Conservation (phyloP, 352 stramenopile species). For the Globisporangium rhizosaccharum region DNA sequence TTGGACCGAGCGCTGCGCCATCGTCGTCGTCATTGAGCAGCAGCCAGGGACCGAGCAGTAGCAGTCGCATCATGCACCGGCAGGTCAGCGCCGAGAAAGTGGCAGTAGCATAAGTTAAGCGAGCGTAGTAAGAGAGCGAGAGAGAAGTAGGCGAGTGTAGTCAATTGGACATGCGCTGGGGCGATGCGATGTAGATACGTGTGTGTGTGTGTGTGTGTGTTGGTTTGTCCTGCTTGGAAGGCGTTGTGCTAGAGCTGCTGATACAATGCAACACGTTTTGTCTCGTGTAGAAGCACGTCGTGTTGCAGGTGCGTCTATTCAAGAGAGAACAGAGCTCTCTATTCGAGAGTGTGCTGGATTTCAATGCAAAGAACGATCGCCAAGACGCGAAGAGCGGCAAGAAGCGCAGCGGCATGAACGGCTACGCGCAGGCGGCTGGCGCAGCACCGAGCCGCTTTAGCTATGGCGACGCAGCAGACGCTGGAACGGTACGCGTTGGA, state of each 20-base stretch:
- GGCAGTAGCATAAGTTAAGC: conserved; percentile 17
- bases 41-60: conserved; percentile 1
- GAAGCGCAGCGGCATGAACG: not conserved
- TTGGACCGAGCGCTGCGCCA: not conserved
- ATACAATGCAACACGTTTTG: too few relatives aligned
- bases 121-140: conserved; percentile 4
- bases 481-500: not conserved
- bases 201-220: too few relatives aligned
- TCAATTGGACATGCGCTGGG: too few relatives aligned
- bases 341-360: not conserved
- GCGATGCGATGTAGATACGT: not conserved
- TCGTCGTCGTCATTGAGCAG: not conserved
- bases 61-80: conserved; percentile 1
- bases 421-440: conserved; percentile 5
- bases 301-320: too few relatives aligned
- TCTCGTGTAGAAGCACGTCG: too few relatives aligned
- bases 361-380: not conserved
- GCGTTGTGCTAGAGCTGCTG: too few relatives aligned
- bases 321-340: too few relatives aligned
- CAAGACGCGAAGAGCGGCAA: not conserved
- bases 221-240: not conserved
- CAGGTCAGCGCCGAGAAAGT: conserved; percentile 6
- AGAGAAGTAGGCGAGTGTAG: not conserved
- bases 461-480: not conserved
- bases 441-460: conserved; percentile 4